Evolutionary conservation across 352 stramenopile genomes (phyloP), one percentile per base, ranked within the genome.

Genomic region (Pythium dissimile): DNA sequence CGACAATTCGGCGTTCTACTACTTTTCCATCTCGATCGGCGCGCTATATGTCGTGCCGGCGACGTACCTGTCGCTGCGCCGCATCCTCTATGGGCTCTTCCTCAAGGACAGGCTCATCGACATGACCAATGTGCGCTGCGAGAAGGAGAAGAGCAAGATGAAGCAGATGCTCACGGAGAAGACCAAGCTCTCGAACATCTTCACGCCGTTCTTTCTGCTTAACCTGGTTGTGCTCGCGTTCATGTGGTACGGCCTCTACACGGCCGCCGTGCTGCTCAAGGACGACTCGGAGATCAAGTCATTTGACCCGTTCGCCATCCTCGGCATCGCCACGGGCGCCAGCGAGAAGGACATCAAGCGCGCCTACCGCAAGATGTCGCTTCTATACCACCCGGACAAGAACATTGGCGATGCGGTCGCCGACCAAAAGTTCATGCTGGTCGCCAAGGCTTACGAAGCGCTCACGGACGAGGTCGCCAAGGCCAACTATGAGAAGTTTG

Each of bases 1-100:
- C 85, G 97, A 99, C 81, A 98, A 99, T 75, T 98, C 94, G 48
- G 97, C 96, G 65, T 99, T 99, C 82, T 99, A 98, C 80, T 99
- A 99, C 84, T 98, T 99, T 72, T 95, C 88, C 13, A 84, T 99
- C 73, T 98, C 93, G 63, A 86, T 98, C 35, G 89, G 98, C 58
- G 91, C 80, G 62, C 88, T 99, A 54, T 99, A 99, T 69, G 85
- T 96, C 26, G 77, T 99, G 59, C 97, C 97, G 46, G 89, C 92
- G 85, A 98, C 95, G 67, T 98, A 94, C 77, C 64, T 97, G 52
- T 73, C 81, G 71, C 66, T 95, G 70, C 69, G 75, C 34, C 71
- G 77, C 45, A 80, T 98, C 39, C 21, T 95, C 18, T 95, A 98
- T 58, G 89, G 93, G 42, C 58, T 97, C 6, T 85, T 98, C 62